Percentiles rank a stretch among this genome's conserved stretches.
Evolutionary conservation across 345 rosid species (phyloP).

Genomic region (Mercurialis annua): DNA sequence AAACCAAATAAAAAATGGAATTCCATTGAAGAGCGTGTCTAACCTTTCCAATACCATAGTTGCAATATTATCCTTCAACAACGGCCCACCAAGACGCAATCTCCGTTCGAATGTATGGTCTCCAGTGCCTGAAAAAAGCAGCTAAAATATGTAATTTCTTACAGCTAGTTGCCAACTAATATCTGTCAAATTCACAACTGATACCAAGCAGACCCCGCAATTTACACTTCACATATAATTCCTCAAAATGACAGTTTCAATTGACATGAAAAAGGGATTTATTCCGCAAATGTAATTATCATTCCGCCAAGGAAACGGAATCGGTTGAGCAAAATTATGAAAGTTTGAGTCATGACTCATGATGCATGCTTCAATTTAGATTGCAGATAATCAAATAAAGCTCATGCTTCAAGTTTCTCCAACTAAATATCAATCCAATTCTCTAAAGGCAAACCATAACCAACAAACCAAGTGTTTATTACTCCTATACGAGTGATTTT

Average conservation of each 20-base stretch:
- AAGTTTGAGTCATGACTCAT: too few species aligned
- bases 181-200: neutral
- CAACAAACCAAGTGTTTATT: neutral
- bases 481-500: neutral
- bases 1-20: slow-evolving; percentile 7
- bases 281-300: neutral
- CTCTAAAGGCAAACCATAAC: neutral
- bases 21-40: slow-evolving; percentile 20
- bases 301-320: neutral
- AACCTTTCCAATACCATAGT: slow-evolving; percentile 99
- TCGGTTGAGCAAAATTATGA: neutral
- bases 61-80: slow-evolving; percentile 83
- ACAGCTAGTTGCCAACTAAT: neutral
- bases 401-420: slow-evolving; percentile 2
- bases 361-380: neutral
- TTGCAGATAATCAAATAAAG: neutral
- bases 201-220: neutral
- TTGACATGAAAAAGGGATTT: neutral
- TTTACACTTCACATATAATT: neutral
- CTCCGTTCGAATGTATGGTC: slow-evolving; percentile 89
- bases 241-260: neutral
- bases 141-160: slow-evolving; percentile 5
- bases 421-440: neutral
- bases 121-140: slow-evolving; percentile 72
- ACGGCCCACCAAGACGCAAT: slow-evolving; percentile 88